These are phyloP conservation scores for Boletellus deceptivus DNA, from an alignment of 1,284 basidiomycete species.

Conservation along the genomic window DNA sequence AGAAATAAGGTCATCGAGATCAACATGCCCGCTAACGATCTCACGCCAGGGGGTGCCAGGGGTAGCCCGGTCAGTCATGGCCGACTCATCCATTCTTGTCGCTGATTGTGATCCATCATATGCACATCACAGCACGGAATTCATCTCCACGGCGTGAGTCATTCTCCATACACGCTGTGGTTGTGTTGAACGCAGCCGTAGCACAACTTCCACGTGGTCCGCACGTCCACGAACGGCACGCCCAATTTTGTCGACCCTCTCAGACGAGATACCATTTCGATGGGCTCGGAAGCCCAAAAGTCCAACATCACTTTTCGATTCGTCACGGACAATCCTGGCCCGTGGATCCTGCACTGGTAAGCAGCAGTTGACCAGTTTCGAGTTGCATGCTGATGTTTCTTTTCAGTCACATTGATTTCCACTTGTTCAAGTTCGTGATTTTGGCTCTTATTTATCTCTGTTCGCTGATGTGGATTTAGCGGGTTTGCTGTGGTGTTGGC, in stretches of 20 bases:
- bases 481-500: conserved; percentile 34
- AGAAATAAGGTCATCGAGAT: conserved; percentile 48
- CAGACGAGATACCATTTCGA: conserved; percentile 31
- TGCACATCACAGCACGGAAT: conserved; percentile 30
- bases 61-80: conserved; percentile 37
- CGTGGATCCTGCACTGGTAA: conserved; percentile 36
- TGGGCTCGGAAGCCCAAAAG: conserved; percentile 27
- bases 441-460: background rate
- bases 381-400: background rate
- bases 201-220: conserved; percentile 43
- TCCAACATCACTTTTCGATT: conserved; percentile 34
- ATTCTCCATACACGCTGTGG: background rate
- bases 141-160: conserved; percentile 36
- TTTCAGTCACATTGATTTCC: conserved; percentile 32
- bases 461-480: conserved; percentile 14
- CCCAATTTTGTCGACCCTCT: conserved; percentile 35
- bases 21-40: conserved; percentile 33
- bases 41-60: conserved; percentile 25
- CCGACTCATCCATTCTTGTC: background rate
- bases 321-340: conserved; percentile 29
- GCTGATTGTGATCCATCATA: background rate
- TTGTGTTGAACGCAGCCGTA: conserved; percentile 8
- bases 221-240: conserved; percentile 21
- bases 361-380: background rate
- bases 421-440: conserved; percentile 24